phyloP scores from a whole-genome alignment of 148 eudicot species.

The Fagopyrum tataricum region DNA sequence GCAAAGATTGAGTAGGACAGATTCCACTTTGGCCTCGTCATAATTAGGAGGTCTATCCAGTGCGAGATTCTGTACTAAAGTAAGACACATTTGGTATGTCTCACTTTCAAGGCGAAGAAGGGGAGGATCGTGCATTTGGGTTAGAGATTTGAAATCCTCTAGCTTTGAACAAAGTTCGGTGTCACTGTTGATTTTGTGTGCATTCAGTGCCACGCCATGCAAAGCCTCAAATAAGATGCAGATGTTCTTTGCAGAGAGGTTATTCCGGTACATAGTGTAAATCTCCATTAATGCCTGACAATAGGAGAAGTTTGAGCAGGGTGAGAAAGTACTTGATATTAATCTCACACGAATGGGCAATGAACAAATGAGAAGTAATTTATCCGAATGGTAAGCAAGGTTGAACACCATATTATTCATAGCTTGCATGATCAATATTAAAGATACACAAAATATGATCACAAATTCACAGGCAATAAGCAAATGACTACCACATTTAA shows the following conservation, averaged over 20 bases:
- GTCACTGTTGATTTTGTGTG: constrained; percentile 75
- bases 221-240: constrained; percentile 59
- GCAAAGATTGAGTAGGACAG: constrained; percentile 66
- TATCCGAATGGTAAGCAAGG: constrained; percentile 44
- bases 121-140: constrained; percentile 98
- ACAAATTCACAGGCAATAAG: background rate
- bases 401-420: too few relatives aligned
- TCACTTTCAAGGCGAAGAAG: constrained; percentile 87
- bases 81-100: constrained; percentile 88
- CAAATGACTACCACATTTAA: background rate
- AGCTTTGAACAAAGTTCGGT: constrained; percentile 55
- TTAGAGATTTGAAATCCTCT: constrained; percentile 61
- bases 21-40: constrained; percentile 57
- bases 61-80: constrained; percentile 71
- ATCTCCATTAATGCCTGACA: constrained; percentile 85
- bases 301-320: too few relatives aligned
- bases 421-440: too few relatives aligned
- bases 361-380: too few relatives aligned
- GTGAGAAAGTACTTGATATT: too few relatives aligned
- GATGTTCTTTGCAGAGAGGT: constrained; percentile 50
- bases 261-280: constrained; percentile 58
- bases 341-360: too few relatives aligned
- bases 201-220: constrained; percentile 62
- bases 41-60: constrained; percentile 47
- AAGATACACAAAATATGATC: too few relatives aligned